Percentiles rank a stretch among this genome's conserved stretches.
Conservation (phyloP, 495 filamentous ascomycete genomes). For the Aspergillus heteromorphus region DNA sequence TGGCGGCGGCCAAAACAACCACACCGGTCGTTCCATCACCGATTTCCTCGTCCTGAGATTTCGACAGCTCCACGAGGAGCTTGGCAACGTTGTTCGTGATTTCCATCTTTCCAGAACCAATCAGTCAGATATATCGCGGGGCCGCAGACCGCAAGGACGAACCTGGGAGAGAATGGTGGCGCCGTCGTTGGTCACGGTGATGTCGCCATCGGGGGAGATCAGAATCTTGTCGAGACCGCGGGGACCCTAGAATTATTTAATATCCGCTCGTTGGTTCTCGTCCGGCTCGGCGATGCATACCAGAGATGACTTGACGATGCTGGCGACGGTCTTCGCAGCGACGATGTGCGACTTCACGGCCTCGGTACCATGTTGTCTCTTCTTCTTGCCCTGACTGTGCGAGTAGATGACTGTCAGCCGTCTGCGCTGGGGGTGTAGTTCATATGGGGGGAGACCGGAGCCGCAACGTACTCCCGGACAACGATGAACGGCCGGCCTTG, state of each 20-base stretch:
- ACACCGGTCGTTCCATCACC: conserved; percentile 98
- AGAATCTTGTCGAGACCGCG: conserved; percentile 98
- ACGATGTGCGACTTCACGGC: conserved; percentile 98
- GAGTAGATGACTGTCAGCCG: conserved; percentile 15
- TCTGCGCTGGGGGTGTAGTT: conserved; percentile 1
- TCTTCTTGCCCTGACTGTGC: conserved; percentile 92
- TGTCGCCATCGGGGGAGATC: conserved; percentile 97
- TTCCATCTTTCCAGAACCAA: conserved; percentile 65
- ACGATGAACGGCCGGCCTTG: conserved; percentile 96
- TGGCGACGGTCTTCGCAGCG: conserved; percentile 89
- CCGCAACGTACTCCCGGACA: conserved; percentile 82
- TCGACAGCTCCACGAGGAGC: conserved; percentile 94
- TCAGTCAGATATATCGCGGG: conserved; percentile 15
- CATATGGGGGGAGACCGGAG: conserved; percentile 2
- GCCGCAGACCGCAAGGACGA: conserved; percentile 13
- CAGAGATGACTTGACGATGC: conserved; percentile 95
- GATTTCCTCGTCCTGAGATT: conserved; percentile 98
- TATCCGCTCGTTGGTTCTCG: neutral
- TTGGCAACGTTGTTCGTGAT: conserved; percentile 98
- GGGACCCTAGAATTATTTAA: conserved; percentile 58
- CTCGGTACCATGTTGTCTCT: conserved; percentile 91
- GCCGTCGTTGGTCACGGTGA: conserved; percentile 98
- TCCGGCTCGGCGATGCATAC: conserved; percentile 26
- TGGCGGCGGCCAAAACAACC: conserved; percentile 89
- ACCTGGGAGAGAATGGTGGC: conserved; percentile 91